A percentile compares a stretch with the other conserved stretches of the same genome.
Evolutionary conservation across 305 asterid genomes (phyloP).

Genomic region (Solanum hybrid): DNA sequence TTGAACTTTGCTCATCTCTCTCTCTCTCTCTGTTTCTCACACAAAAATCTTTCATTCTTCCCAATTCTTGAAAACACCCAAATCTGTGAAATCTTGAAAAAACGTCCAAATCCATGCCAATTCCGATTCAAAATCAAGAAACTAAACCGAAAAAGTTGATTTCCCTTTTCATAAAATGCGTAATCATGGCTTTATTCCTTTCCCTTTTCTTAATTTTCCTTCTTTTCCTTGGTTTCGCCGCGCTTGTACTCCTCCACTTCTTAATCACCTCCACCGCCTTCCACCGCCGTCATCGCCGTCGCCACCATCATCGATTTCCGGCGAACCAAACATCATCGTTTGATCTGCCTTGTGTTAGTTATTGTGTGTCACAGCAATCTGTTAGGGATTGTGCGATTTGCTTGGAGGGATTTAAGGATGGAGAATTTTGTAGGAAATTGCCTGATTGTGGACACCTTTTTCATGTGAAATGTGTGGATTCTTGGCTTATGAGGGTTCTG

Average conservation of each 20-base stretch:
- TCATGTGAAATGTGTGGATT: constrained; percentile 29
- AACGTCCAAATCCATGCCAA: background rate
- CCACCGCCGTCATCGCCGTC: constrained; percentile 13
- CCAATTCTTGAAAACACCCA: background rate
- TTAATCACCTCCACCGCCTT: constrained; percentile 17
- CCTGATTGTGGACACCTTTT: constrained; percentile 31
- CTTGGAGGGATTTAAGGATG: constrained; percentile 27
- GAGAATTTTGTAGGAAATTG: constrained; percentile 20
- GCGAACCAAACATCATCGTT: background rate
- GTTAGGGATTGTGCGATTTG: constrained; percentile 27
- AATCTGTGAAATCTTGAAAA: background rate
- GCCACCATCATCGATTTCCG: background rate
- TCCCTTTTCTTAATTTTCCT: constrained; percentile 24
- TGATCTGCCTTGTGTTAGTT: constrained; percentile 14
- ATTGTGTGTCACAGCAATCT: background rate
- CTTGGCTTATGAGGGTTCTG: constrained; percentile 21
- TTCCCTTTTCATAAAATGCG: constrained; percentile 24
- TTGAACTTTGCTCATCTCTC: background rate
- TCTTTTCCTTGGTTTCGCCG: constrained; percentile 22
- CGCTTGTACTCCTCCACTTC: constrained; percentile 21
- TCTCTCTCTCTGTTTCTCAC: background rate
- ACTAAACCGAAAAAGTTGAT: constrained; percentile 12
- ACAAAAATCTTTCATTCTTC: background rate
- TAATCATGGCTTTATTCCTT: constrained; percentile 22
- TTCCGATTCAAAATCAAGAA: background rate